Conservation (phyloP, 176 grass and related monocot genomes). For the Saccharum officinarum region DNA sequence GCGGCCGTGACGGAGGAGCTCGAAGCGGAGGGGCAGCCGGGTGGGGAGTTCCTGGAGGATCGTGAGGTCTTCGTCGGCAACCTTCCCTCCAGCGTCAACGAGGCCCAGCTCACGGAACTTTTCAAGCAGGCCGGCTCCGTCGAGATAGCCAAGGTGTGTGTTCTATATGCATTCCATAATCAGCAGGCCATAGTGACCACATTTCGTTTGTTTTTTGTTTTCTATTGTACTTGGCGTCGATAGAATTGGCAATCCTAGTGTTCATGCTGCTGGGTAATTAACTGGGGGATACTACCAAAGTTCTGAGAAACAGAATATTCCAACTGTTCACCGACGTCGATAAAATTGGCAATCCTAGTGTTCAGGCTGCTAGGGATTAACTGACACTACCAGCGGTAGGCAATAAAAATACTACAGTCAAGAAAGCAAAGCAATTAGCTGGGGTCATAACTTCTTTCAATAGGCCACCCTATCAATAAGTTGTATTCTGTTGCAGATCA, state of each 20-base stretch:
- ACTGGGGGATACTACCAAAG: background rate
- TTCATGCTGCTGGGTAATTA: background rate
- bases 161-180: background rate
- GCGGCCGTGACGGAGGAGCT: no score
- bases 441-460: background rate
- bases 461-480: background rate
- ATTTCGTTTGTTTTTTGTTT: background rate
- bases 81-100: no score
- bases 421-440: background rate
- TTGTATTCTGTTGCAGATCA: constrained; percentile 47
- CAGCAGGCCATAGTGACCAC: background rate
- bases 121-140: no score
- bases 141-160: constrained; percentile 72
- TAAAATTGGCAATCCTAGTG: background rate
- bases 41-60: no score
- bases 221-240: background rate
- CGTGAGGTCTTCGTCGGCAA: no score
- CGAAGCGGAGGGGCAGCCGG: no score
- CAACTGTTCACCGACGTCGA: background rate
- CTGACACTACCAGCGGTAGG: background rate
- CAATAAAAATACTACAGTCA: background rate
- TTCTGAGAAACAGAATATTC: background rate
- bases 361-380: background rate
- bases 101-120: no score
- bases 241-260: background rate